Evolutionary conservation across 345 rosid species (phyloP), one percentile per base, ranked within the genome.

Genomic region (Boechera retrofracta): DNA sequence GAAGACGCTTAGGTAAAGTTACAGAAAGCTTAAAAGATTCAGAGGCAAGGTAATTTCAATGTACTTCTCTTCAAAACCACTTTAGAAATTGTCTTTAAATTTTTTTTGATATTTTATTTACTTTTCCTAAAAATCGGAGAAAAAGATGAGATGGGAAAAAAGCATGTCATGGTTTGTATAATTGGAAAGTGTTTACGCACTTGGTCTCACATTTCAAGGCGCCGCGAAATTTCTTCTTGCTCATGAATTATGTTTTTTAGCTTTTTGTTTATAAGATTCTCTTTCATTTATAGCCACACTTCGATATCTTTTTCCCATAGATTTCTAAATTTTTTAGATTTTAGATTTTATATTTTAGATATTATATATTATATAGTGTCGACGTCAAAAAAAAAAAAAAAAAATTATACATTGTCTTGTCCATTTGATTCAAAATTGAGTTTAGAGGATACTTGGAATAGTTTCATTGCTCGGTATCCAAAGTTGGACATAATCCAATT

Each of bases 201-300:
- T 67, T 29, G 62, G 53, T 48, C 42, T 58, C 47, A 41, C 74
- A 67, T 67, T 57, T 31, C 79, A 68, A 49, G 68, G 51, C 79
- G 79, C 79, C 74, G 68, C 74, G 62, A 48, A 67, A 67, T 59
- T 38, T 48, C 51, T 38, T 57, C 57, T 26, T 48, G 67, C 38
- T 31, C 16, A 54, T 54, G 35, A 12, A 24, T 10, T 6, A 52
- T 39, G 2, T 28, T 64, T 5, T 56, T 10, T 45, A 38, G 10
- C 51, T 75, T 75, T 68, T 75, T 75, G 59, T 57, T 67, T 36
- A 58, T 31, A 18, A 68, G 69, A 60, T 76, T 75, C 54, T 68
- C 45, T 59, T 38, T 41, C 58, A 5, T 55, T 68, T n/a, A 31
- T 51, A 12, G 39, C 76, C 61, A 72, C 28, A 24, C 39, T 60